Evolutionary conservation across 2,329 filamentous ascomycete genomes (phyloP).

Genomic region (Fusarium vanettenii): DNA sequence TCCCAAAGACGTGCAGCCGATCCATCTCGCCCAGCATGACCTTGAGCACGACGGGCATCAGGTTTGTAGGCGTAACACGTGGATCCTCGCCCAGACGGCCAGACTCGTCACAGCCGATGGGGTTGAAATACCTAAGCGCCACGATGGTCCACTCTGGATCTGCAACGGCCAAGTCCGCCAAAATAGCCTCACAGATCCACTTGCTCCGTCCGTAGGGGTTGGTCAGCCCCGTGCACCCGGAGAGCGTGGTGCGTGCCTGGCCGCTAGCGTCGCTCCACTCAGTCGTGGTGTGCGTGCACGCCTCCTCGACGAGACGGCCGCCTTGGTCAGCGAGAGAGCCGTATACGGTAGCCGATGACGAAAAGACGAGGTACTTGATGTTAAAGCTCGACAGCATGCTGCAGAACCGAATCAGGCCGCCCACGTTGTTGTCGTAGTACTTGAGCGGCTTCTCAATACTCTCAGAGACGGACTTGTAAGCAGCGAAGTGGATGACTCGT

Average conservation of each 20-base stretch:
- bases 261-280: slow-evolving; percentile 39
- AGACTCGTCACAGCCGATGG: slow-evolving; percentile 72
- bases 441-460: slow-evolving; percentile 68
- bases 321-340: slow-evolving; percentile 64
- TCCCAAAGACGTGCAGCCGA: slow-evolving; percentile 69
- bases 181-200: slow-evolving; percentile 74
- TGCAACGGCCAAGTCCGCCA: slow-evolving; percentile 69
- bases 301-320: slow-evolving; percentile 65
- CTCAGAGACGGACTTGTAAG: slow-evolving; percentile 73
- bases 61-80: slow-evolving; percentile 68
- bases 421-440: slow-evolving; percentile 76
- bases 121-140: slow-evolving; percentile 75
- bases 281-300: slow-evolving; percentile 61
- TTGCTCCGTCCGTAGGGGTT: slow-evolving; percentile 75
- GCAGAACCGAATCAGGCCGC: slow-evolving; percentile 70
- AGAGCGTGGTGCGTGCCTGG: slow-evolving; percentile 53
- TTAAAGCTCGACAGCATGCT: slow-evolving; percentile 66
- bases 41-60: slow-evolving; percentile 72
- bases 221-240: slow-evolving; percentile 61
- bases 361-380: slow-evolving; percentile 75
- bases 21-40: slow-evolving; percentile 66
- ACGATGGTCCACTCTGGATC: slow-evolving; percentile 72
- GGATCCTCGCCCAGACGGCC: slow-evolving; percentile 73
- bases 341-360: slow-evolving; percentile 75
- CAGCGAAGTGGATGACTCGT: slow-evolving; percentile 77